Base-by-base conservation (phyloP, 2,329 filamentous ascomycete species). In the Xylariaceae sp. region DNA sequence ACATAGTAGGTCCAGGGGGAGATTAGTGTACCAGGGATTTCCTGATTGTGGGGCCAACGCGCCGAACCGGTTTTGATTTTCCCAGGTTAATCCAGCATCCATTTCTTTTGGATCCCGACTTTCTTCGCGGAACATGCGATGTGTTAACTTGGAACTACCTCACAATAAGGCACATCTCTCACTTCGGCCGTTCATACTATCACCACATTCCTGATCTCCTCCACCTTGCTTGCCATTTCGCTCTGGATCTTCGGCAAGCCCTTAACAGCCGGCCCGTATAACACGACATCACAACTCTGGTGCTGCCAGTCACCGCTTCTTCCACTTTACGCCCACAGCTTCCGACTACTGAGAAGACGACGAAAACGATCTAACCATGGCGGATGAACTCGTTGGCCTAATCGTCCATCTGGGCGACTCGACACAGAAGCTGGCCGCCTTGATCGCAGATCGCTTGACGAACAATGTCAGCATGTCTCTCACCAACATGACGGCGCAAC, bases 401-500 rank as follows among this genome's bases (percentile, higher is more conserved):
- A 37, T 69, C 47, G 37, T 54, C 49, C 67, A 68, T 49, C 53
- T 70, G 42, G 61, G 63, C 47, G 66, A 69, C 32, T 63, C 65
- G 21, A 21, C 65, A 21, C 59, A 55, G 37, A 55, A 68, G 49
- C 59, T 70, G n/a, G 56, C 59, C 58, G 57, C 51, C 18, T 55
- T 70, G 22, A 48, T 70, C 21, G 56, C 55, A 36, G 61, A 69
- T 47, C 72, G 74, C 62, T 63, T 76, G 57, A 60, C 67, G 51
- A 77, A 70, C 69, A 85, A 85, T 66, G 50, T 83, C 16, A 64
- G 70, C 50, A 65, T 71, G 30, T 74, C 77, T 21, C 75, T 85
- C 59, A 70, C 71, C 57, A 72, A 70, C 57, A 77, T 85, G 75
- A 73, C 76, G 1, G 64, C 69, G 10, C 71, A 81, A 61, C 73